phyloP scores from a whole-genome alignment of 768 basidiomycete species.

The Hygrocybe punicea region DNA sequence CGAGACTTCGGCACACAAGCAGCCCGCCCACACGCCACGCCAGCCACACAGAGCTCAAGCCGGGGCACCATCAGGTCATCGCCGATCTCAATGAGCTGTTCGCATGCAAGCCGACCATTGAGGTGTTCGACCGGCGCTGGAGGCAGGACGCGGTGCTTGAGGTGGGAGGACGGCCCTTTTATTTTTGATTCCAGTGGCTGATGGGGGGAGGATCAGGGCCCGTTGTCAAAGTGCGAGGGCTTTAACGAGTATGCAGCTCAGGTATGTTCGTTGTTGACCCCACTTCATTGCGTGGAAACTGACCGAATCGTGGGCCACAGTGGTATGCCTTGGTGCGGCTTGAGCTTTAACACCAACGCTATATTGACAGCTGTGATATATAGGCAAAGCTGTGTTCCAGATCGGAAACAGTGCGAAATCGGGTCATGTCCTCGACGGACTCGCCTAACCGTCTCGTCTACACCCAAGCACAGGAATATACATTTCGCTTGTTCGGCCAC shows the following conservation, averaged over 20 bases:
- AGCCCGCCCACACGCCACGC: conserved; percentile 22
- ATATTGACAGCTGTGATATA: conserved; percentile 3
- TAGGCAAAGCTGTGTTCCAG: conserved; percentile 55
- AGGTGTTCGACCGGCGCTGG: conserved; percentile 55
- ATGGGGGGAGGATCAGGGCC: conserved; percentile 38
- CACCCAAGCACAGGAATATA: conserved; percentile 60
- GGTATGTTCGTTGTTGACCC: conserved; percentile 34
- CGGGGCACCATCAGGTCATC: conserved; percentile 47
- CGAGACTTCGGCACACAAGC: conserved; percentile 40
- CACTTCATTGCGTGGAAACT: neutral
- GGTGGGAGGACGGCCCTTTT: conserved; percentile 27
- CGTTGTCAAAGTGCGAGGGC: conserved; percentile 48
- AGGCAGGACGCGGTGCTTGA: conserved; percentile 53
- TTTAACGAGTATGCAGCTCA: conserved; percentile 52
- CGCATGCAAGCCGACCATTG: conserved; percentile 48
- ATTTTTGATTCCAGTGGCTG: neutral
- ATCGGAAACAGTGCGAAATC: conserved; percentile 48
- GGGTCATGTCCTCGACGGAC: conserved; percentile 58
- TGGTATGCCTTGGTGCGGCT: conserved; percentile 51
- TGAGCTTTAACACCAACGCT: neutral
- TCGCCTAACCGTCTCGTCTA: conserved; percentile 60
- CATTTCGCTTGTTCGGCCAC: conserved; percentile 45
- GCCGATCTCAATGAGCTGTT: conserved; percentile 59
- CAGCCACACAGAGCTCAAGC: conserved; percentile 37
- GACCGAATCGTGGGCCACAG: conserved; percentile 24